phyloP scores from a whole-genome alignment of 2,329 filamentous ascomycete genomes.

The Alternaria triticimaculans region DNA sequence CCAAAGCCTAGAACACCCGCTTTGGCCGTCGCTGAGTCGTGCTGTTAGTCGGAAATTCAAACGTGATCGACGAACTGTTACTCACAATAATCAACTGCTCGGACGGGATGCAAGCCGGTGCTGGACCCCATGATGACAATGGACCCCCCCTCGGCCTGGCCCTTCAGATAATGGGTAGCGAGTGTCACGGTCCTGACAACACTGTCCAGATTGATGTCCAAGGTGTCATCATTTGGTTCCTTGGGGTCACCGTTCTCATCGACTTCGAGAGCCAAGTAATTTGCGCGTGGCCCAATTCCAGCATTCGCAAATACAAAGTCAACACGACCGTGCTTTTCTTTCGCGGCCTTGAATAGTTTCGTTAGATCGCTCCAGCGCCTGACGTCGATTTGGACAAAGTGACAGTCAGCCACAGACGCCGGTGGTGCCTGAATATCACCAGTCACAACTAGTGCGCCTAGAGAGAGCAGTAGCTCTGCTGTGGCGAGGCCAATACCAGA shows the following conservation, averaged over 20 bases:
- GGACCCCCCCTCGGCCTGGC: conserved; percentile 57
- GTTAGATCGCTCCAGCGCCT: conserved; percentile 59
- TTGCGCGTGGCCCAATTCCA: conserved; percentile 56
- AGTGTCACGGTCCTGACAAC: conserved; percentile 60
- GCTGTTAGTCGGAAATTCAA: conserved; percentile 1
- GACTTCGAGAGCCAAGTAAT: conserved; percentile 57
- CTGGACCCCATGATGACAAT: conserved; percentile 62
- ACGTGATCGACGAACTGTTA: conserved; percentile 4
- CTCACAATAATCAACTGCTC: conserved; percentile 60
- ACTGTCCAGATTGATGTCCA: conserved; percentile 61
- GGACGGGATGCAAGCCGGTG: conserved; percentile 59
- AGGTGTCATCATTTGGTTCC: conserved; percentile 51
- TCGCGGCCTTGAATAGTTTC: conserved; percentile 59
- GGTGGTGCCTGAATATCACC: conserved; percentile 58
- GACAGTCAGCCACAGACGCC: conserved; percentile 27
- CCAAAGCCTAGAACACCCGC: conserved; percentile 63
- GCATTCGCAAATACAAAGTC: conserved; percentile 63
- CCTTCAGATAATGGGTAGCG: conserved; percentile 59
- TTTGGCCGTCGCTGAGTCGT: conserved; percentile 56
- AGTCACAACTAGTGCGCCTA: conserved; percentile 62
- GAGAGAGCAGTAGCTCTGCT: conserved; percentile 57
- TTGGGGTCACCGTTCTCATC: conserved; percentile 59
- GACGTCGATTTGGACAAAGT: conserved; percentile 50
- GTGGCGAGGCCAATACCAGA: conserved; percentile 67
- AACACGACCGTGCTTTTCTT: conserved; percentile 51